A percentile compares a stretch with the other conserved stretches of the same genome.
These are phyloP conservation scores for Westerdykella ornata DNA, from an alignment of 2,329 filamentous ascomycete species.

Conservation along the genomic window DNA sequence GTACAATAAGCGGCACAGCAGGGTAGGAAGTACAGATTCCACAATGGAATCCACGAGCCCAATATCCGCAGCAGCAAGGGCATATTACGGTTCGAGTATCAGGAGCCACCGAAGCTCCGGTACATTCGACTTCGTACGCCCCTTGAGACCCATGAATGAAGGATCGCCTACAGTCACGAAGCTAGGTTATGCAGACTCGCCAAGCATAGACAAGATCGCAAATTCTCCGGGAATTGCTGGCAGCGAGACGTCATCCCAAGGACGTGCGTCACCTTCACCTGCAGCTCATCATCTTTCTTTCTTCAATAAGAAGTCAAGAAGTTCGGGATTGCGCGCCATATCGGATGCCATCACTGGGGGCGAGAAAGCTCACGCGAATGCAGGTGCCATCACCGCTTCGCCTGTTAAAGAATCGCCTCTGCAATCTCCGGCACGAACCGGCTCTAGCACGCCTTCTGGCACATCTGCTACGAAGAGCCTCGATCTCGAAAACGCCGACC, in stretches of 20 bases:
- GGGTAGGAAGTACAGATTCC: conserved; percentile 73
- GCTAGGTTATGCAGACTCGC: conserved; percentile 46
- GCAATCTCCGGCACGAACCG: conserved; percentile 65
- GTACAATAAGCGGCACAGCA: conserved; percentile 61
- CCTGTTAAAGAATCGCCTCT: conserved; percentile 48
- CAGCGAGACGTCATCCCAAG: conserved; percentile 46
- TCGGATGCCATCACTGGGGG: conserved; percentile 62
- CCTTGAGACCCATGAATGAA: conserved; percentile 38
- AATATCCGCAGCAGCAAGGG: conserved; percentile 54
- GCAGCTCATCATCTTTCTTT: conserved; percentile 28
- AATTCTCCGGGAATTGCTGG: conserved; percentile 35
- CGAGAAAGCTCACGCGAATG: conserved; percentile 46
- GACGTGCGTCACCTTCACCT: conserved; percentile 42
- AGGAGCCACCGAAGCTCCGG: conserved; percentile 40
- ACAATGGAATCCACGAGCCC: conserved; percentile 51
- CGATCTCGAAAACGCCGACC: conserved; percentile 67
- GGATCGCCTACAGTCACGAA: conserved; percentile 52
- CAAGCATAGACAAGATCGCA: conserved; percentile 43
- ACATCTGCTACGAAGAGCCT: conserved; percentile 60
- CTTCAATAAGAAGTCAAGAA: conserved; percentile 39
- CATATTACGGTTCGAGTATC: conserved; percentile 56
- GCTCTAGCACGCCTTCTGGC: conserved; percentile 60
- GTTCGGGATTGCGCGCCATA: conserved; percentile 72
- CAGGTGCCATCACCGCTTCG: conserved; percentile 37
- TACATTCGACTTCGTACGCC: conserved; percentile 42